A percentile compares a stretch with the other conserved stretches of the same genome.
Evolutionary conservation across 192 early-diverging fungal genomes (phyloP).

Genomic region (Coemansia brasiliensis): DNA sequence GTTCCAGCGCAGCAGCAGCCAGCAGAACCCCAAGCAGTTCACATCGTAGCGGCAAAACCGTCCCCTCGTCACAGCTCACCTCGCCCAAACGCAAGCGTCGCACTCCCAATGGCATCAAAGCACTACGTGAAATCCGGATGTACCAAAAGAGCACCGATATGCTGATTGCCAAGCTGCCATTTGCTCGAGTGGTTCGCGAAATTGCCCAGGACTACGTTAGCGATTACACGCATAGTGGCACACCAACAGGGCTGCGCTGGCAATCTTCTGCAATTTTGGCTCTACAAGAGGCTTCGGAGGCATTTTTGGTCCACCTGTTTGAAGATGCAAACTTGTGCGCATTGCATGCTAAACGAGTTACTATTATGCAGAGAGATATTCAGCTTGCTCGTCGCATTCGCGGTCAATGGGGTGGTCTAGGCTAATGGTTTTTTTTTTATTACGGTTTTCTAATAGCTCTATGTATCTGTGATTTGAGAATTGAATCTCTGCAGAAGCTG

Average conservation of each 20-base stretch:
- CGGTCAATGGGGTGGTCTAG: constrained; percentile 67
- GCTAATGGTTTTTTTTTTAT: constrained; percentile 16
- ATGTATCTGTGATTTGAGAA: constrained; percentile 14
- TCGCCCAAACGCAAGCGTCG: constrained; percentile 35
- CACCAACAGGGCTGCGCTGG: constrained; percentile 61
- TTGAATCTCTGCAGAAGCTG: constrained; percentile 37
- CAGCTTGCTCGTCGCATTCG: constrained; percentile 74
- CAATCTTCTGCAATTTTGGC: constrained; percentile 76
- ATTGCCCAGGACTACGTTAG: constrained; percentile 59
- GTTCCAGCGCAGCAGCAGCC: neutral
- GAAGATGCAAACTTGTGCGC: constrained; percentile 93
- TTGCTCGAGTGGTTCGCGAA: constrained; percentile 76
- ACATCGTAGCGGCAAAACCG: constrained; percentile 20
- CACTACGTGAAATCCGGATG: constrained; percentile 80
- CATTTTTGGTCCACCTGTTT: constrained; percentile 80
- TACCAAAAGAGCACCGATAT: constrained; percentile 83
- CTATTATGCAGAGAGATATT: constrained; percentile 89
- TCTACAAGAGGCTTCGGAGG: constrained; percentile 78
- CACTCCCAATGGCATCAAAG: constrained; percentile 63
- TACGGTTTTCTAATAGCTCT: constrained; percentile 2
- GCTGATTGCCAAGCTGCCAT: constrained; percentile 82
- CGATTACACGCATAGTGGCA: constrained; percentile 41
- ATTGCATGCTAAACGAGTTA: constrained; percentile 92
- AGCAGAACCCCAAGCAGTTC: neutral
- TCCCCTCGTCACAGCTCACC: constrained; percentile 3